Evolutionary conservation across 345 rosid species (phyloP), one percentile per base, ranked within the genome.

Genomic region (Eutrema yunnanense): DNA sequence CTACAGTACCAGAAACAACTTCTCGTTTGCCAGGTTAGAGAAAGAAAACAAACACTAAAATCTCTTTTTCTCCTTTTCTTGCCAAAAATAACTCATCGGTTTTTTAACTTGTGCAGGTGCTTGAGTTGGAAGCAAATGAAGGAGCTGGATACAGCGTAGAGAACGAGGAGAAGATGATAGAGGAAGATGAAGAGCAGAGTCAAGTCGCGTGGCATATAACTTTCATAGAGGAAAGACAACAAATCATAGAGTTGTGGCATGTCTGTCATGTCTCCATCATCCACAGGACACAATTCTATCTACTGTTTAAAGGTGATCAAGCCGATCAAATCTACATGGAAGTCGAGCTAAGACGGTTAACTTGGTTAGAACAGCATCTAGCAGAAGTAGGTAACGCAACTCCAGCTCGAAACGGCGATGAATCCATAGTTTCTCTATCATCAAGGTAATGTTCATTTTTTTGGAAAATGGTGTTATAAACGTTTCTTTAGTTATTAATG

Each of bases 261-360:
- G 76, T 83, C 19, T 92, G 99, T 70, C 82, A 67, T 52, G 98
- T 90, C 57, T 92, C 99, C 64, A 85, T 96, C 44, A 87, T 96
- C 62, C 98, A 96, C 64, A 81, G 99, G 80, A 90, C 98, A 26
- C 99, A 96, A 48, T 96, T 96, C 73, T 96, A 96, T 79, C 79
- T 96, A 53, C 82, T 96, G 56, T 96, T 96, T 75, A 96, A 81
- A 66, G 99, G 99, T 7, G 99, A 96, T 62, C 89, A 88, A 57
- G 95, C 98, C 34, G 99, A 95, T 78, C 96, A 95, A 79, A 95
- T 95, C 78, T 92, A 95, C 81, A 85, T 95, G 90, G 98, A 95
- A 79, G 99, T 95, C 48, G 99, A 95, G 87, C 94, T 95, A 33
- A 81, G 99, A 80, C 90, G 99, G 55, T 73, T 96, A 74, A 92